These are phyloP conservation scores for Trypethelium eluteriae DNA, from an alignment of 495 filamentous ascomycete genomes.

Conservation along the genomic window DNA sequence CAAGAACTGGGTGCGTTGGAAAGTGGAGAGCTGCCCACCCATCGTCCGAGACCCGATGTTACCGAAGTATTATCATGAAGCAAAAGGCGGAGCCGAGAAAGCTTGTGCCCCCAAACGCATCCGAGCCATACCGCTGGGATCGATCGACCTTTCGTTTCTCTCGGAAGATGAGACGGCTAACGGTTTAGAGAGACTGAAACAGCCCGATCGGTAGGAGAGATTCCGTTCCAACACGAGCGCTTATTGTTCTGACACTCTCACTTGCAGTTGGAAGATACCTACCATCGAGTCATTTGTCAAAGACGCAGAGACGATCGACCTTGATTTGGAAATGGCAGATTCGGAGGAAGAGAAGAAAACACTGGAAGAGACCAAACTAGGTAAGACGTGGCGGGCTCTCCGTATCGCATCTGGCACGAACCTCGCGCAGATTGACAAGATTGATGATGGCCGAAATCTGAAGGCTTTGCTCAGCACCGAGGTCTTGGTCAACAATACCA, in stretches of 20 bases:
- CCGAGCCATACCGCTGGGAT: conserved; percentile 58
- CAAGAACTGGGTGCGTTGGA: conserved; percentile 98
- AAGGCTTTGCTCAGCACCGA: conserved; percentile 45
- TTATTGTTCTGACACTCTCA: conserved; percentile 6
- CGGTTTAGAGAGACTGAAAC: conserved; percentile 53
- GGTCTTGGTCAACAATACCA: conserved; percentile 26
- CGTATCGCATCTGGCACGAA: conserved; percentile 66
- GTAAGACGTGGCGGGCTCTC: conserved; percentile 82
- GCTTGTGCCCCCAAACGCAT: conserved; percentile 59
- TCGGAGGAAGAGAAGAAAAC: conserved; percentile 60
- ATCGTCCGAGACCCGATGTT: conserved; percentile 69
- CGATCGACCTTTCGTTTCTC: conserved; percentile 68
- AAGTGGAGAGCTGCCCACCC: conserved; percentile 80
- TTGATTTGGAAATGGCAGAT: conserved; percentile 74
- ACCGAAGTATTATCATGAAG: conserved; percentile 54
- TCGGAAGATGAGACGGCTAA: conserved; percentile 49
- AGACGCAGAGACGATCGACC: conserved; percentile 58
- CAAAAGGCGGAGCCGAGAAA: conserved; percentile 56
- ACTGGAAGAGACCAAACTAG: conserved; percentile 61
- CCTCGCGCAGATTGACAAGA: conserved; percentile 71
- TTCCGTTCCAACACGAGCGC: conserved; percentile 7
- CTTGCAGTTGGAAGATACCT: conserved; percentile 44
- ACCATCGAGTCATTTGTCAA: conserved; percentile 45
- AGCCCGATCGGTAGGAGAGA: conserved; percentile 44
- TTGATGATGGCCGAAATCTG: conserved; percentile 70